These are phyloP conservation scores for Gaertneriomyces sp. DNA, from an alignment of 192 early-diverging fungal genomes.

Conservation along the genomic window DNA sequence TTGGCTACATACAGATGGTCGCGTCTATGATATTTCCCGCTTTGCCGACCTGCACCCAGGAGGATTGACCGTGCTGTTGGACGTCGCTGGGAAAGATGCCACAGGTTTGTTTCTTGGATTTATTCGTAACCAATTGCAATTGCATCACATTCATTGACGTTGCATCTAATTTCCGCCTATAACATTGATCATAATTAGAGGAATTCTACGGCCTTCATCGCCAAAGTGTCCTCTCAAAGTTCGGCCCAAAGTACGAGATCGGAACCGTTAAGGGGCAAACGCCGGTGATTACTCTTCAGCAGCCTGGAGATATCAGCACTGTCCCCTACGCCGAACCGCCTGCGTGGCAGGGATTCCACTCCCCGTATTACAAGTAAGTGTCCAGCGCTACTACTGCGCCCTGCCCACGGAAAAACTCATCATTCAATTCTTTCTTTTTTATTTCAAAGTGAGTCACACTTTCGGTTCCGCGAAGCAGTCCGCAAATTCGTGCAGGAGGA, in stretches of 20 bases:
- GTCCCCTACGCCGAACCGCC: constrained; percentile 40
- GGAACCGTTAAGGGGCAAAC: constrained; percentile 30
- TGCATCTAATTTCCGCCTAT: not conserved
- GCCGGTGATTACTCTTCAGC: constrained; percentile 31
- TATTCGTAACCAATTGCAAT: too few relatives aligned
- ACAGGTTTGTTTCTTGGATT: constrained; percentile 34
- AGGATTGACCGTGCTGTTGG: constrained; percentile 33
- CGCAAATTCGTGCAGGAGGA: constrained; percentile 34
- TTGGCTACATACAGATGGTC: not conserved
- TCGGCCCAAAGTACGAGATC: constrained; percentile 23
- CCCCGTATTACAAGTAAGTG: constrained; percentile 38
- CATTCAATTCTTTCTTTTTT: not conserved
- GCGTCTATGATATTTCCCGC: constrained; percentile 43
- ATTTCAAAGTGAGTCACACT: constrained; percentile 22
- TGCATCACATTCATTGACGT: not conserved
- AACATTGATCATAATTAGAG: constrained; percentile 15
- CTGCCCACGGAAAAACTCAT: not conserved
- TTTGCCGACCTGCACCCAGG: constrained; percentile 39
- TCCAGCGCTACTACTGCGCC: not conserved
- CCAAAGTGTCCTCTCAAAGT: constrained; percentile 32
- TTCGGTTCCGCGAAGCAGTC: constrained; percentile 31
- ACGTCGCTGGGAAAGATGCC: constrained; percentile 37
- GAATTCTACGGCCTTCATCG: constrained; percentile 47
- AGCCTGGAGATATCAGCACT: constrained; percentile 29
- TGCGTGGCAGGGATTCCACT: constrained; percentile 37